These are phyloP conservation scores for Rubia tinctorum DNA, from an alignment of 305 asterid species.

Conservation along the genomic window DNA sequence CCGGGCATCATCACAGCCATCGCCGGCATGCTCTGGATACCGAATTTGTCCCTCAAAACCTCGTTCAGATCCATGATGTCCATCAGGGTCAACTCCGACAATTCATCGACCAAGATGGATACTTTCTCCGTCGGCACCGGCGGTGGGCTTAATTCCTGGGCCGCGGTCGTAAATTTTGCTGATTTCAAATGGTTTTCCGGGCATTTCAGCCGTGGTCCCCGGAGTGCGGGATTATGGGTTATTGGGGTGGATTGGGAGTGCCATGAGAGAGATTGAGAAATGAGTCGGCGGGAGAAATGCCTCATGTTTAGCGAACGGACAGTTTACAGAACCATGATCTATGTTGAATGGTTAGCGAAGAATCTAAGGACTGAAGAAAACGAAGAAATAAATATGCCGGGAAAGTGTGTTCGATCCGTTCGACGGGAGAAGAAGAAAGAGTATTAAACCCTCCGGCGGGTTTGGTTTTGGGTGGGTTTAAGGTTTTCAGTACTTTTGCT, in stretches of 20 bases:
- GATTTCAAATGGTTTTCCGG: slow-evolving; percentile 13
- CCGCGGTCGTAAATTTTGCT: slow-evolving; percentile 46
- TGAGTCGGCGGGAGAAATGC: slow-evolving; percentile 36
- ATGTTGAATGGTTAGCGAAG: background rate
- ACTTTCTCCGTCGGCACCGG: slow-evolving; percentile 46
- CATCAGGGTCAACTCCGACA: slow-evolving; percentile 61
- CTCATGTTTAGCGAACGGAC: slow-evolving; percentile 38
- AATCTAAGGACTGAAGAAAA: background rate
- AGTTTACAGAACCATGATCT: slow-evolving; percentile 17
- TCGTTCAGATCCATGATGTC: slow-evolving; percentile 78
- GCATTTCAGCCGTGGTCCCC: background rate
- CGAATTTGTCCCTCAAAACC: slow-evolving; percentile 58
- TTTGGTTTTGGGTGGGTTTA: slow-evolving; percentile 6
- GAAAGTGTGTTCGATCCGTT: background rate
- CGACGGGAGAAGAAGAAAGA: background rate
- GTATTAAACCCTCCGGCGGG: slow-evolving; percentile 2
- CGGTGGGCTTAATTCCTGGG: slow-evolving; percentile 41
- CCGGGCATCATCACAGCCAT: slow-evolving; percentile 96
- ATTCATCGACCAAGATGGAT: slow-evolving; percentile 56
- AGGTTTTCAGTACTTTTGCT: background rate
- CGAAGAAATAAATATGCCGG: background rate
- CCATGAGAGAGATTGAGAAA: slow-evolving; percentile 43
- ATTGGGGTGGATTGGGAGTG: slow-evolving; percentile 23
- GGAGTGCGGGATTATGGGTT: slow-evolving; percentile 12
- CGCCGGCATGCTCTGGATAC: slow-evolving; percentile 78